These are phyloP conservation scores for Puccinia triticina DNA, from an alignment of 1,284 basidiomycete species.

Conservation along the genomic window DNA sequence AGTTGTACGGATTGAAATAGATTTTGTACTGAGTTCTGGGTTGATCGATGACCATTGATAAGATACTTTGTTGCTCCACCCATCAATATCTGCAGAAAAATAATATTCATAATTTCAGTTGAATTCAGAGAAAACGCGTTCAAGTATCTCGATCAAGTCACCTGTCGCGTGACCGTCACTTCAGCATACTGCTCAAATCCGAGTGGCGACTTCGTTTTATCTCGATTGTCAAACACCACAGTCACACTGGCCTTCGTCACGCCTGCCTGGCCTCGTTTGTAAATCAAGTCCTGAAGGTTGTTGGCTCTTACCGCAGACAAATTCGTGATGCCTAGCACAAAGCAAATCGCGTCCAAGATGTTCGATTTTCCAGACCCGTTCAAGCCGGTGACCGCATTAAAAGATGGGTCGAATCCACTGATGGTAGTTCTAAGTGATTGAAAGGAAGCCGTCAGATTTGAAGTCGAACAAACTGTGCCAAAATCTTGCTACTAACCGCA, in stretches of 20 bases:
- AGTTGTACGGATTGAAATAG: slow-evolving; percentile 97
- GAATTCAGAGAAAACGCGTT: not conserved
- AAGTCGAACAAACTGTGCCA: not conserved
- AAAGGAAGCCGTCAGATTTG: slow-evolving; percentile 43
- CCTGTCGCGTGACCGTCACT: slow-evolving; percentile 96
- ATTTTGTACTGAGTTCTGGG: slow-evolving; percentile 83
- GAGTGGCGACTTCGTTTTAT: slow-evolving; percentile 79
- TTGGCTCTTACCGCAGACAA: slow-evolving; percentile 88
- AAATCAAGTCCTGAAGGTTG: slow-evolving; percentile 96
- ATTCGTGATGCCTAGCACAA: slow-evolving; percentile 94
- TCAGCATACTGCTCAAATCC: slow-evolving; percentile 81
- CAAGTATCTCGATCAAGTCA: slow-evolving; percentile 62
- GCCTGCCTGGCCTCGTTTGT: slow-evolving; percentile 96
- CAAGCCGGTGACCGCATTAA: slow-evolving; percentile 63
- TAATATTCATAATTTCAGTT: too few relatives aligned
- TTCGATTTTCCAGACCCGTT: slow-evolving; percentile 81
- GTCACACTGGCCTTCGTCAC: slow-evolving; percentile 97
- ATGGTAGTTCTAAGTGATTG: slow-evolving; percentile 61
- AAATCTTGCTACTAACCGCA: slow-evolving; percentile 33
- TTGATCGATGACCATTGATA: slow-evolving; percentile 92
- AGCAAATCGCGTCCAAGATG: slow-evolving; percentile 95
- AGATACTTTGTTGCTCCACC: slow-evolving; percentile 96
- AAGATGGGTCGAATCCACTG: slow-evolving; percentile 62
- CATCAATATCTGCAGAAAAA: slow-evolving; percentile 72
- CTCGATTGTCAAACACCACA: slow-evolving; percentile 99